Base-by-base conservation (phyloP, 805 yeast species). In the Candida nonsorbophila region DNA sequence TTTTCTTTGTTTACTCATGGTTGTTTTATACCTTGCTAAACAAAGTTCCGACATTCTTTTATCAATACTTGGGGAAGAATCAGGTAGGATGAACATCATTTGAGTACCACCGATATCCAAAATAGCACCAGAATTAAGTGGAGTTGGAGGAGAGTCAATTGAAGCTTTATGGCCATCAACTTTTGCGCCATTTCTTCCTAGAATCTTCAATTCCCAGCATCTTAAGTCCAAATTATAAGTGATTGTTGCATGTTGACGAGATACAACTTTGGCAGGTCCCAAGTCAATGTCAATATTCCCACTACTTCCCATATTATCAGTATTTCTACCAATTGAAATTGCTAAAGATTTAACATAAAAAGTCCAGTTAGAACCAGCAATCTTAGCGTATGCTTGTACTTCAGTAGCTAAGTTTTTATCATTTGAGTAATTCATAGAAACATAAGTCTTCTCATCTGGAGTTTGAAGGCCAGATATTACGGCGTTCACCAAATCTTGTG, bases 61-160 rank as follows among this genome's bases (percentile, higher is more conserved):
- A 38, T 83, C 72, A 6, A 88, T 68, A 19, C 58, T 61, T 3
- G 96, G 95, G 8, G 77, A 75, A 4, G 84, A 77, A 52, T 88
- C 97, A 2, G 99, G 99, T 41, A 92, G 65, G 21, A 92, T 92
- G 51, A 92, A 92, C 94, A 92, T 90, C 97, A 92, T 92, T 58
- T 92, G 97, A 7, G 95, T 87, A 5, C 97, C 97, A 11, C 97
- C 97, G 25, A 92, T 79, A 47, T 92, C 99, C 33, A 92, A 58
- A 11, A 92, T 77, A 23, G 90, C 84, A n/a, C 98, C 98, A 2
- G 94, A 80, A 29, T 72, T 70, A 32, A 92, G 68, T 8, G 78
- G 70, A 9, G 79, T 69, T 3, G 77, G 65, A 22, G 57, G 44
- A 4, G 69, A 56, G 4, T 79, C 80, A 18, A 71, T 58, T 3